Evolutionary conservation across 2,329 filamentous ascomycete species (phyloP), one percentile per base, ranked within the genome.

Genomic region (Paracamarosporium sp.): DNA sequence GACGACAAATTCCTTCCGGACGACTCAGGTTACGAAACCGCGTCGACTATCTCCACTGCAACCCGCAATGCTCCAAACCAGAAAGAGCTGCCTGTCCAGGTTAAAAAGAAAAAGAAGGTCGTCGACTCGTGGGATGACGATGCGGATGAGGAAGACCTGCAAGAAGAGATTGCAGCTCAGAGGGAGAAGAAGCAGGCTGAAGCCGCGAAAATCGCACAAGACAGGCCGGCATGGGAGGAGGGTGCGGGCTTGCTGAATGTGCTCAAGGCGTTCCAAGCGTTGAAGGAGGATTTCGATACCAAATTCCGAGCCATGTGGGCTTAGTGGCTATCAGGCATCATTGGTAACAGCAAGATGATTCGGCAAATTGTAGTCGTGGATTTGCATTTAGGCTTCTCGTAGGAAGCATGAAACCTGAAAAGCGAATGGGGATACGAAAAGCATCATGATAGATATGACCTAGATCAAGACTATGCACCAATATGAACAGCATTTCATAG

Each of bases 241-340:
- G 81, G 78, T 35, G 77, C 74, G 44, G 80, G 79, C 33, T 67
- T 90, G 69, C 65, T 81, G 61, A 82, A 83, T 61, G 86, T 90
- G 24, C 76, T 88, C 13, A 81, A 79, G 65, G 85, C 86, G 1
- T 89, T 90, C 67, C 79, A 78, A 59, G 74, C 81, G 65, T 68
- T 90, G 61, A 83, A 83, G 67, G 76, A 78, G 27, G 84, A 86
- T 55, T 90, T 90, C 71, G 83, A 88, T 61, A 79, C 80, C 43
- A 90, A 88, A 77, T 90, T 90, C 74, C 80, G 70, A 68, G 83
- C 82, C 65, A 82, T 84, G 67, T 88, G 85, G 84, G 83, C 86
- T 70, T 88, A 71, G 54, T 24, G 9, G 22, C 15, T 51, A 25
- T 24, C 20, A 17, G 20, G 3, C n/a, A 20, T 41, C 2, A 8